Base-by-base conservation (phyloP, 1,284 basidiomycete species). In the Xerocomus minutiporus region DNA sequence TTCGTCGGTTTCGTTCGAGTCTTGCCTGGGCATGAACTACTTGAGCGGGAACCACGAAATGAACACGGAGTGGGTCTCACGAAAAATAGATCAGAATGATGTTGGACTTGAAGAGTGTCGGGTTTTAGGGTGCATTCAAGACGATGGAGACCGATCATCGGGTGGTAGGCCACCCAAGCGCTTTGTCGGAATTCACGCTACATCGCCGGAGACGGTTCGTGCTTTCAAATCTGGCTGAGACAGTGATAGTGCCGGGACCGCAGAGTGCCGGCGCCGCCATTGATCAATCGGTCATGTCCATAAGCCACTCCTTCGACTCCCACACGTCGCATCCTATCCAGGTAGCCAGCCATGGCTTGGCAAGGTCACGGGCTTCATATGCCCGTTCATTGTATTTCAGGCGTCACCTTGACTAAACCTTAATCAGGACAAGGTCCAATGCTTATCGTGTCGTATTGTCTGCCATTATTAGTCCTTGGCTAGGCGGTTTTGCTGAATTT, bases 291-390 rank as follows among this genome's bases (percentile, higher is more conserved):
- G 9, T 28, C 43, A 12, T n/a, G 25, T 28, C 46, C 6, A 23
- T n/a, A 17, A 13, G 4, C 8, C 4, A n/a, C 20, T 25, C 20
- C 29, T 40, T 48, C 32, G 34, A 36, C 36, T 32, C 34, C 8
- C 28, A 26, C 12, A 43, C 34, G 5, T 17, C 8, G 28, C 6
- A 25, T 28, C 47, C 25, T 47, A 29, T 46, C 48, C 39, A 39
- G 13, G 15, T 11, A 25, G 44, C 38, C 49, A 56, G 42, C 34
- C 53, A 40, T 13, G 54, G 35, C 23, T 23, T 39, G 40, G 31
- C 43, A 46, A 46, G 7, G 6, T 35, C 43, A 38, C 29, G 31
- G 20, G 46, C 28, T 59, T 58, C 54, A 48, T 50, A 50, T 36
- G 45, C 44, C 47, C 50, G 49, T 50, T 17, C 45, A 39, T 34